A percentile compares a stretch with the other conserved stretches of the same genome.
phyloP scores from a whole-genome alignment of 2,329 filamentous ascomycete genomes.

The Fusarium sp. region DNA sequence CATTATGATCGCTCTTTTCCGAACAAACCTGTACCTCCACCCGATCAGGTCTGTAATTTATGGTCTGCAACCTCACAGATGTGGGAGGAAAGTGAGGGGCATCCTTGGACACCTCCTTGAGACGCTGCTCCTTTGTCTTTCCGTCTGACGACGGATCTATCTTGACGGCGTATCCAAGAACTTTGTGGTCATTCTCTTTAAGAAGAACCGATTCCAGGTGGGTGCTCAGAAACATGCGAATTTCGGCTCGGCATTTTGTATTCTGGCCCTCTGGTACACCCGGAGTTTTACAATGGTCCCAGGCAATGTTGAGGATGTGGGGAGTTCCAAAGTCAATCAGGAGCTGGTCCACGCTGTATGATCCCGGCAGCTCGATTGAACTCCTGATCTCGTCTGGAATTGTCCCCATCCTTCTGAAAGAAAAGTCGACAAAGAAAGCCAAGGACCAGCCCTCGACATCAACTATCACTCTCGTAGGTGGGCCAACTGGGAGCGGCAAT shows the following conservation, averaged over 20 bases:
- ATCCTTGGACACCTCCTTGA: neutral
- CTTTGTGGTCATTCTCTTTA: neutral
- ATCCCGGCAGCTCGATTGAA: neutral
- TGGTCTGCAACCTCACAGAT: neutral
- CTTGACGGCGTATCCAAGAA: neutral
- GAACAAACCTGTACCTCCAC: neutral
- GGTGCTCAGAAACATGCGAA: neutral
- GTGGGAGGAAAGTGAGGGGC: neutral
- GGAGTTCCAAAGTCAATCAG: neutral
- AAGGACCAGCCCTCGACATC: neutral
- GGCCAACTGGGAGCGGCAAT: neutral
- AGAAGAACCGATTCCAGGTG: neutral
- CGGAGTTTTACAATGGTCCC: neutral
- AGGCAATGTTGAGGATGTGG: neutral
- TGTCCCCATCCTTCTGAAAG: neutral
- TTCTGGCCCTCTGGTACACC: neutral
- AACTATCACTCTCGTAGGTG: neutral
- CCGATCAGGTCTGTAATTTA: neutral
- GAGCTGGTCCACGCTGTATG: neutral
- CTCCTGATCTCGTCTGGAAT: neutral
- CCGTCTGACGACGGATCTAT: neutral
- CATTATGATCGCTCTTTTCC: neutral
- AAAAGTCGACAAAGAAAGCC: neutral
- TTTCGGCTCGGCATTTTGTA: neutral
- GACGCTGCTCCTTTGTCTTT: neutral